These are phyloP conservation scores for Diaporthe nobilis DNA, from an alignment of 2,329 filamentous ascomycete species.

Conservation along the genomic window DNA sequence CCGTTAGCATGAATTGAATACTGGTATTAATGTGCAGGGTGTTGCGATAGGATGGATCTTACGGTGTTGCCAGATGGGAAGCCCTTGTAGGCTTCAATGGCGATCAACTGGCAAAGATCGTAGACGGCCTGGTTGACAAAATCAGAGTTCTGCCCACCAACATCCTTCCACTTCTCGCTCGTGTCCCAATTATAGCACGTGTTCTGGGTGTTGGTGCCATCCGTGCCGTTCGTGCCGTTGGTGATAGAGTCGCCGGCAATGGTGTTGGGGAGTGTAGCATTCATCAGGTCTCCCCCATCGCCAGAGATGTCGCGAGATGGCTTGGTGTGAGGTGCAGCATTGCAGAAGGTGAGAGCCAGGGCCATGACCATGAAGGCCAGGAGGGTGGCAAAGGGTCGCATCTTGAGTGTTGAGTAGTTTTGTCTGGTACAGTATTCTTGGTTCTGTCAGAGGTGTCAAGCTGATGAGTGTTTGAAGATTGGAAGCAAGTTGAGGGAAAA, in stretches of 20 bases:
- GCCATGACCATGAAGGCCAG: neutral
- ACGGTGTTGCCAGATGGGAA: neutral
- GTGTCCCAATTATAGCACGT: neutral
- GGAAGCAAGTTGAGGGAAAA: neutral
- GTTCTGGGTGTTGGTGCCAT: neutral
- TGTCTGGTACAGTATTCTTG: neutral
- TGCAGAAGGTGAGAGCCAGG: neutral
- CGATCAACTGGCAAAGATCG: neutral
- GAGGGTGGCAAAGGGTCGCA: neutral
- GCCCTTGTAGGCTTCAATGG: neutral
- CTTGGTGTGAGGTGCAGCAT: neutral
- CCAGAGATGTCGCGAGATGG: too few relatives aligned
- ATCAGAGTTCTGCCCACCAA: neutral
- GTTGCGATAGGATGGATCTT: neutral
- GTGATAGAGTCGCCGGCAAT: neutral
- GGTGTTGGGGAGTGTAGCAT: neutral
- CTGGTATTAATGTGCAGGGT: neutral
- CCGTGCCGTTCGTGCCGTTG: neutral
- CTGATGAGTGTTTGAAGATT: neutral
- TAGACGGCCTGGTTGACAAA: slow-evolving; percentile 1
- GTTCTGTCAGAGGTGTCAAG: neutral
- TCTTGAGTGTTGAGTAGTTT: neutral
- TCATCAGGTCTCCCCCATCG: neutral
- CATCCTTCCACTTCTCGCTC: slow-evolving; percentile 5
- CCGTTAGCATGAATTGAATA: neutral